Base-by-base conservation (phyloP, 331 rosid species). In the Rosa hybrid region DNA sequence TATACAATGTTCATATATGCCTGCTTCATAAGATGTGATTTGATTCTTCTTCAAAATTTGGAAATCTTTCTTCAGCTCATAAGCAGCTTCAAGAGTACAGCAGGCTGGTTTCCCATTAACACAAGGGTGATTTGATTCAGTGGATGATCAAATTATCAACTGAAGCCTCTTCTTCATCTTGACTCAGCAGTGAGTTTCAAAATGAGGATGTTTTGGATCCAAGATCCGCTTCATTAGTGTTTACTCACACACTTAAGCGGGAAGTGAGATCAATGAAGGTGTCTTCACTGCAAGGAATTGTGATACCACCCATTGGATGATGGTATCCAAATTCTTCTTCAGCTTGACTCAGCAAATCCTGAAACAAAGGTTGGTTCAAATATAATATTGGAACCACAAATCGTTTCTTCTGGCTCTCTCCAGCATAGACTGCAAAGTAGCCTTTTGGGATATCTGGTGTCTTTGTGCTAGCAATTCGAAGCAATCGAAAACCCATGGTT, bases 301-400 rank as follows among this genome's bases (percentile, higher is more conserved):
- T 63, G n/a, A 63, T 63, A 14, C 69, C 69, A 0, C 69, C 70
- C 70, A 64, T 64, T 7, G 70, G 70, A 64, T 64, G 70, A 64
- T 64, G 10, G 20, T 64, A 64, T 30, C 70, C 70, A 30, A 13
- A 64, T 30, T 30, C 70, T 64, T 64, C 70, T 64, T 64, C 70
- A 6, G 44, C 44, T 30, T 64, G 70, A 64, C 44, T 64, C 21
- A 64, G 5, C 11, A 64, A 34, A 34, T 64, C 5, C 20, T 25
- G 7, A 3, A 64, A 64, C 7, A 3, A 30, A 12, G 42, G 45
- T 14, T 64, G 45, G 70, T 64, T 64, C 11, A 64, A 64, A 16
- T 30, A 64, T 13, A 45, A 64, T 6, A 64, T 6, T 30, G 70
- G 45, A 2, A 30, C 3, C n/a, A 30, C 11, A 64, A 64, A 64